Conservation (phyloP, 208 protist species). For the Herpetomonas samuelpessoai region DNA sequence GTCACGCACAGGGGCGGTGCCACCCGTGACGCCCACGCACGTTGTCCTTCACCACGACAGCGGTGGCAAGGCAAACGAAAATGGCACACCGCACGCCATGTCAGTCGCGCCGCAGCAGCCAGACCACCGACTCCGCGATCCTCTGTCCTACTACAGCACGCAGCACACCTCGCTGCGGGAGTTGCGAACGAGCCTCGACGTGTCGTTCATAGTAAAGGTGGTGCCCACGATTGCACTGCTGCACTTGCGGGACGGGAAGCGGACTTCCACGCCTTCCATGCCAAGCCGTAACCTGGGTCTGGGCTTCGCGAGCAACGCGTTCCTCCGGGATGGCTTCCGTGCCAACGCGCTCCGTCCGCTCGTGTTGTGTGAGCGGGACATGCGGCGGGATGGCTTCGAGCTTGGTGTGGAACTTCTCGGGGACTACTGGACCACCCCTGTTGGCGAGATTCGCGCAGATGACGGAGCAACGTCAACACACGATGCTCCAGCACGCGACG, state of each 20-base stretch:
- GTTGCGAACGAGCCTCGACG: constrained; percentile 19
- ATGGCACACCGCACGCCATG: not conserved
- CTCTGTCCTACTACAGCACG: not conserved
- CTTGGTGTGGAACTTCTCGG: constrained; percentile 85
- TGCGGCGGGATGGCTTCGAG: constrained; percentile 65
- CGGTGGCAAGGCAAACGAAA: not conserved
- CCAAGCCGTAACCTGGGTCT: not conserved
- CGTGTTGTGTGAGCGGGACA: constrained; percentile 65
- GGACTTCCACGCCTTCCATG: not conserved
- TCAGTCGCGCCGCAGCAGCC: not conserved
- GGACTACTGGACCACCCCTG: constrained; percentile 57
- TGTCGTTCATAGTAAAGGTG: constrained; percentile 63
- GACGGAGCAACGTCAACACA: not conserved
- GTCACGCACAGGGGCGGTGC: constrained; percentile 8
- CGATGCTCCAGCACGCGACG: constrained; percentile 4
- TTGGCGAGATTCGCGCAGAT: constrained; percentile 17
- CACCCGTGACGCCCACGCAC: not conserved
- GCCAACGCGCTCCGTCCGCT: constrained; percentile 39
- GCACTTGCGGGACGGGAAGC: constrained; percentile 46
- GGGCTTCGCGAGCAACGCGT: not conserved
- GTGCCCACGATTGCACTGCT: constrained; percentile 75
- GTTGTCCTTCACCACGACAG: not conserved
- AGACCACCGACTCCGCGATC: not conserved
- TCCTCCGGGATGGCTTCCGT: constrained; percentile 4
- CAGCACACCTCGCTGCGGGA: not conserved